phyloP scores from a whole-genome alignment of 73 alveolate genomes.

The Effrenium voratum region DNA sequence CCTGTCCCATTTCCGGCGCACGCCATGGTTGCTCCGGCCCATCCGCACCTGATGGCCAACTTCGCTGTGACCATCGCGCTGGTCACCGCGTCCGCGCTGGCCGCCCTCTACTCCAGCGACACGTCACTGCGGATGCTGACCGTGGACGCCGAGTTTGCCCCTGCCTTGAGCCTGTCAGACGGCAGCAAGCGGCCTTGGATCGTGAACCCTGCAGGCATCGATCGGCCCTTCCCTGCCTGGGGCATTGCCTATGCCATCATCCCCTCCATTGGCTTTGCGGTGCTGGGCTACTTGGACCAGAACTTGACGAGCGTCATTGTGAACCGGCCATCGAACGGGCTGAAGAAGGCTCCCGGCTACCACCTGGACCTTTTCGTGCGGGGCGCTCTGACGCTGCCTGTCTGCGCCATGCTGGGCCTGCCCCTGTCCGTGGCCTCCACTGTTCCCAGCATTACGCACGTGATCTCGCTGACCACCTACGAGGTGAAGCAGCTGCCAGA shows the following conservation, averaged over 20 bases:
- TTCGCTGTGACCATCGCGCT: background rate
- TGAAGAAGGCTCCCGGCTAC: background rate
- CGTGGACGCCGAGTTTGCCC: background rate
- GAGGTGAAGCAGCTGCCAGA: background rate
- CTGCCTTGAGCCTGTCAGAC: background rate
- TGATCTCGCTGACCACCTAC: conserved; percentile 4
- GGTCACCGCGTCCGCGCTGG: background rate
- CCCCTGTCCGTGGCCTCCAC: conserved; percentile 17
- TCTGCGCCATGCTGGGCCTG: background rate
- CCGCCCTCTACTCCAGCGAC: background rate
- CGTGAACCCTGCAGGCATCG: background rate
- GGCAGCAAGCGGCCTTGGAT: conserved; percentile 39
- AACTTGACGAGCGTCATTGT: background rate
- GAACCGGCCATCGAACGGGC: background rate
- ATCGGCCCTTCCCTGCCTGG: background rate
- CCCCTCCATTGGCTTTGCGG: conserved; percentile 4
- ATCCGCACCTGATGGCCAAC: background rate
- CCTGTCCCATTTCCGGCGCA: background rate
- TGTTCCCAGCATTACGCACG: background rate
- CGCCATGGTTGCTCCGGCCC: background rate
- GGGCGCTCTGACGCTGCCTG: background rate
- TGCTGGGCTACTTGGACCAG: conserved; percentile 10
- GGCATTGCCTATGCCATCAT: background rate
- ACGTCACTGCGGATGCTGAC: background rate
- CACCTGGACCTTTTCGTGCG: conserved; percentile 2